Base-by-base conservation (phyloP, 2,329 filamentous ascomycete genomes). In the Hymenoscyphus occultus region DNA sequence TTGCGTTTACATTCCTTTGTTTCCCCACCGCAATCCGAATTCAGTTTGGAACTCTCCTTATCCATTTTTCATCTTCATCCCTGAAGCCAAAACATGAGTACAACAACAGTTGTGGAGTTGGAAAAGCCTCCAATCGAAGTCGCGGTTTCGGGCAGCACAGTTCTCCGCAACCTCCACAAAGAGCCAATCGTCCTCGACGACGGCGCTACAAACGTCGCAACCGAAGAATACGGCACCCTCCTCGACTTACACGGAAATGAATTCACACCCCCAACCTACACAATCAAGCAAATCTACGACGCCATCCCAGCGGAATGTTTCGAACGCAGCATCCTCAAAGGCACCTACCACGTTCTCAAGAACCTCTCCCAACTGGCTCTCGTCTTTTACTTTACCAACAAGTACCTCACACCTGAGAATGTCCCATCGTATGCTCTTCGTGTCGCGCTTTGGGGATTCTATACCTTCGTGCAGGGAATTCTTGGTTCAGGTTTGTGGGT, bases 271-370 rank as follows among this genome's bases (percentile, higher is more conserved):
- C 95, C 95, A 71, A 90, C 98, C 80, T 99, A 90, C 83, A 96
- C 93, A 76, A 96, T 99, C 85, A 97, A 97, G 84, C 87, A 99
- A 76, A 94, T 99, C 77, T 90, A 92, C 75, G 91, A 97, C 80
- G 95, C 94, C 77, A 99, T 99, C 72, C 95, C 95, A 70, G 92
- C 93, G 80, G 95, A 97, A 84, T 99, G 95, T 86, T 98, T 90
- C 79, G 84, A 97, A 83, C 90, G 95, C 67, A 96, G 92, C 58
- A 91, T 86, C 67, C 77, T 86, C 70, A 87, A 81, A 70, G 90
- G 93, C 71, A 83, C 97, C 76, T 80, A 77, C 75, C 98, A 98
- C 80, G 93, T 98, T 73, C 84, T 87, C 75, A 89, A 94, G 68
- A 95, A 99, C 79, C 77, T 96, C 57, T 79, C 82, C 71, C 86